Conservation (phyloP, 2,329 filamentous ascomycete species). For the Cylindrodendrum hubeiense region DNA sequence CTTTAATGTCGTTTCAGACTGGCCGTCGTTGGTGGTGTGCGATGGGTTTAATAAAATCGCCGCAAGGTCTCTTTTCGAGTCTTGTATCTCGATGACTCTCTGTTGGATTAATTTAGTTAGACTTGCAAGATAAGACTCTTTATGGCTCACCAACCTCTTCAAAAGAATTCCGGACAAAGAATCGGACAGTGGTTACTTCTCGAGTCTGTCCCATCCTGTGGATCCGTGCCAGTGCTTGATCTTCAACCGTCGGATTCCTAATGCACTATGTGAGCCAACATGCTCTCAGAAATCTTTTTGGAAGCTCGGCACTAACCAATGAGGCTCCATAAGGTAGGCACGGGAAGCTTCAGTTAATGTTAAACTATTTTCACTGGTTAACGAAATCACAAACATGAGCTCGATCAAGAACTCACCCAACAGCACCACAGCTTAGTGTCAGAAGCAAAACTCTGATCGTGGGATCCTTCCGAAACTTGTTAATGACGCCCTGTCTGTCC, state of each 20-base stretch:
- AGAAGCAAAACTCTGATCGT: conserved; percentile 54
- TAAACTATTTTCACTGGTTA: conserved; percentile 49
- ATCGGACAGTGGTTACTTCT: conserved; percentile 53
- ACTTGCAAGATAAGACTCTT: too few relatives aligned
- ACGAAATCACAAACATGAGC: too few relatives aligned
- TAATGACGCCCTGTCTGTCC: conserved; percentile 54
- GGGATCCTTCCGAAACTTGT: conserved; percentile 53
- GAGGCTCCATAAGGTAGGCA: conserved; percentile 63
- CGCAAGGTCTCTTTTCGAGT: too few relatives aligned
- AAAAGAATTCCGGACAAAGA: conserved; percentile 52
- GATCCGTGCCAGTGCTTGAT: conserved; percentile 56
- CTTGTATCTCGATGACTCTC: too few relatives aligned
- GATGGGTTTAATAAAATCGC: too few relatives aligned
- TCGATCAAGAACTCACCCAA: conserved; percentile 52
- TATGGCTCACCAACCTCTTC: conserved; percentile 49
- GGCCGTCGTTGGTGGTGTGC: too few relatives aligned
- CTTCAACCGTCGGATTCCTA: conserved; percentile 58
- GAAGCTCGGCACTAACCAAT: conserved; percentile 48
- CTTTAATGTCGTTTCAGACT: too few relatives aligned
- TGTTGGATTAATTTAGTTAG: too few relatives aligned
- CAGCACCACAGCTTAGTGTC: conserved; percentile 62
- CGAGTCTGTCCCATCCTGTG: conserved; percentile 51
- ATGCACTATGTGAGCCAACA: not conserved
- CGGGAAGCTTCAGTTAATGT: conserved; percentile 61
- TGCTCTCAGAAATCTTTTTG: not conserved